Conservation (phyloP, 2,329 filamentous ascomycete genomes). For the Xylaria sp. region DNA sequence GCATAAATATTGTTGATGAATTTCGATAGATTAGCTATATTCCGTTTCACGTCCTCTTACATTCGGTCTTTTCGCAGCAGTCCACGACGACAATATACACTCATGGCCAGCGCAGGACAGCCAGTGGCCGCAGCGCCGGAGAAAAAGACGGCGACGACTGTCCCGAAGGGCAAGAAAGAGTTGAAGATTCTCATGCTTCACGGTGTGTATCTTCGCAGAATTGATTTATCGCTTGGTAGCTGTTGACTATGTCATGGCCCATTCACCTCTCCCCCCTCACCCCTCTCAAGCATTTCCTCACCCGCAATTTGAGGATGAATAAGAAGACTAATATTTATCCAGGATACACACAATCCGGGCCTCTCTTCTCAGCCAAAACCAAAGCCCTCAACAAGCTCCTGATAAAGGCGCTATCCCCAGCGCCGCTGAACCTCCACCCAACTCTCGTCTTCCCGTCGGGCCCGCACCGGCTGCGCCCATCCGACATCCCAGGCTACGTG, state of each 20-base stretch:
- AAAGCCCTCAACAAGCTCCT: conserved; percentile 86
- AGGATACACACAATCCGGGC: conserved; percentile 92
- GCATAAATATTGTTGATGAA: conserved; percentile 16
- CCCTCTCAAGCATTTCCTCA: background rate
- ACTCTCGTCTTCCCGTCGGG: conserved; percentile 75
- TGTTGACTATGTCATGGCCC: background rate
- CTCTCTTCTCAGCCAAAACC: conserved; percentile 87
- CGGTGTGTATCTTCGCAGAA: conserved; percentile 56
- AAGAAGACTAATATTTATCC: background rate
- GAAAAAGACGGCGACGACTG: conserved; percentile 47
- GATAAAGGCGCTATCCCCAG: conserved; percentile 73
- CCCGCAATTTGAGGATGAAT: background rate
- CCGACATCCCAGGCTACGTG: conserved; percentile 77
- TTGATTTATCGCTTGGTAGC: background rate
- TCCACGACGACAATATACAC: conserved; percentile 16
- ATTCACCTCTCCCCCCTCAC: conserved; percentile 3
- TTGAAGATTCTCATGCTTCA: conserved; percentile 83
- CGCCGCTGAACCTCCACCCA: conserved; percentile 64
- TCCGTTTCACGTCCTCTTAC: conserved; percentile 1
- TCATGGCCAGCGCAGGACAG: conserved; percentile 43
- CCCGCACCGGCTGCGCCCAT: conserved; percentile 69
- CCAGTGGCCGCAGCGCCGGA: conserved; percentile 28
- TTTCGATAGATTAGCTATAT: conserved; percentile 14
- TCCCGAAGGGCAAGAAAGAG: conserved; percentile 57
- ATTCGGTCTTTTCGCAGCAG: conserved; percentile 4